phyloP scores from a whole-genome alignment of 2,329 filamentous ascomycete species.

The Sclerotinia nivalis region DNA sequence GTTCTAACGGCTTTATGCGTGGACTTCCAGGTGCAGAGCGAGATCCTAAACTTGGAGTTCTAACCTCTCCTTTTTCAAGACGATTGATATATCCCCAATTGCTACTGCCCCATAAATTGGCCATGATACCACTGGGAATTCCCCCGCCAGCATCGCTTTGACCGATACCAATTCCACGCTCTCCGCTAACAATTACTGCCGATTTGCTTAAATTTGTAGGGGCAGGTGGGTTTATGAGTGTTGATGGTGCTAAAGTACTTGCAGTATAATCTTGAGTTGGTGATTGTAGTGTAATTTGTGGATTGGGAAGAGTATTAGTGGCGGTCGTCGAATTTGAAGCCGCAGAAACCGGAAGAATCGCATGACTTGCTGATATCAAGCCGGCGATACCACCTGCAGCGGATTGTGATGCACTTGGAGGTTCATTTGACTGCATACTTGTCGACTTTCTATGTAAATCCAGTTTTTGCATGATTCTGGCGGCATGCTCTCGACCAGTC shows the following conservation, averaged over 20 bases:
- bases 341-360: conserved; percentile 64
- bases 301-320: conserved; percentile 38
- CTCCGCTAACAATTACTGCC: conserved; percentile 78
- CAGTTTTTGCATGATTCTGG: conserved; percentile 88
- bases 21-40: conserved; percentile 35
- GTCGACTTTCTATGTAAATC: conserved; percentile 81
- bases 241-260: conserved; percentile 75
- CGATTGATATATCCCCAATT: conserved; percentile 74
- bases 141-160: conserved; percentile 61
- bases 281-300: conserved; percentile 43
- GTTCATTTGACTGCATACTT: conserved; percentile 43
- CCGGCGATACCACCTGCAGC: conserved; percentile 71
- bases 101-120: conserved; percentile 90
- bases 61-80: conserved; percentile 55
- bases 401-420: conserved; percentile 41
- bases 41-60: conserved; percentile 30
- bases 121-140: conserved; percentile 82
- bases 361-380: conserved; percentile 82
- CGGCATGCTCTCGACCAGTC: conserved; percentile 75
- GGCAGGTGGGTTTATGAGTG: conserved; percentile 78
- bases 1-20: conserved; percentile 33
- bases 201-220: conserved; percentile 84
- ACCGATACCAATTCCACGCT: conserved; percentile 67
- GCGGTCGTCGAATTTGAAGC: conserved; percentile 43
- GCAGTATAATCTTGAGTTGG: conserved; percentile 47